These are phyloP conservation scores for Phytophthora chlamydospora DNA, from an alignment of 352 stramenopile genomes.

Conservation along the genomic window DNA sequence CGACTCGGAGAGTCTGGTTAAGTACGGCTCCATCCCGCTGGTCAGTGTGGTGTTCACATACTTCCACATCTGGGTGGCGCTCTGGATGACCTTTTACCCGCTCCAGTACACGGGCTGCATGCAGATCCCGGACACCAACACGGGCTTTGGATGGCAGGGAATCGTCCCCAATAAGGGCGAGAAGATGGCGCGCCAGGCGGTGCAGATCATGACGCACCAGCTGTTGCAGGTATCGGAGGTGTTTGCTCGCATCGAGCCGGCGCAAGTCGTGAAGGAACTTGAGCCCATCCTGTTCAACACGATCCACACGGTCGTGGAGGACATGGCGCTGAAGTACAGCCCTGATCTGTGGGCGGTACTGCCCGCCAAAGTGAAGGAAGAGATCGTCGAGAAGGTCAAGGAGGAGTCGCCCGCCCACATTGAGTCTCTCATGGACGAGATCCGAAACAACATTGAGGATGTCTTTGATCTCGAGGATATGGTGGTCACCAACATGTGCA, in stretches of 20 bases:
- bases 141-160: conserved; percentile 96
- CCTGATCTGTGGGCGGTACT: conserved; percentile 83
- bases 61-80: conserved; percentile 95
- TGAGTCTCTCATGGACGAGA: conserved; percentile 94
- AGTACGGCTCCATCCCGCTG: conserved; percentile 84
- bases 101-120: conserved; percentile 93
- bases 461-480: conserved; percentile 96
- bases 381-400: conserved; percentile 95
- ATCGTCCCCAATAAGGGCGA: conserved; percentile 97
- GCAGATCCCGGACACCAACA: conserved; percentile 89
- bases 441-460: conserved; percentile 95
- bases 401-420: conserved; percentile 93
- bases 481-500: conserved; percentile 94
- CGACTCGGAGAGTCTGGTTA: conserved; percentile 67
- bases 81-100: conserved; percentile 99
- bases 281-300: conserved; percentile 92
- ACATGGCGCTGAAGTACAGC: conserved; percentile 91
- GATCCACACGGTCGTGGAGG: conserved; percentile 88
- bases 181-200: conserved; percentile 96
- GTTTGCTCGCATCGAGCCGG: conserved; percentile 91
- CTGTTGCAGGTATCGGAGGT: conserved; percentile 93
- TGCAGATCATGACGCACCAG: conserved; percentile 94
- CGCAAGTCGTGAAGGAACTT: conserved; percentile 91
- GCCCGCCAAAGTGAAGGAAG: conserved; percentile 82
- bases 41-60: conserved; percentile 94